A percentile compares a stretch with the other conserved stretches of the same genome.
These are phyloP conservation scores for Paraphoma sp. DNA, from an alignment of 2,329 filamentous ascomycete species.

Conservation along the genomic window DNA sequence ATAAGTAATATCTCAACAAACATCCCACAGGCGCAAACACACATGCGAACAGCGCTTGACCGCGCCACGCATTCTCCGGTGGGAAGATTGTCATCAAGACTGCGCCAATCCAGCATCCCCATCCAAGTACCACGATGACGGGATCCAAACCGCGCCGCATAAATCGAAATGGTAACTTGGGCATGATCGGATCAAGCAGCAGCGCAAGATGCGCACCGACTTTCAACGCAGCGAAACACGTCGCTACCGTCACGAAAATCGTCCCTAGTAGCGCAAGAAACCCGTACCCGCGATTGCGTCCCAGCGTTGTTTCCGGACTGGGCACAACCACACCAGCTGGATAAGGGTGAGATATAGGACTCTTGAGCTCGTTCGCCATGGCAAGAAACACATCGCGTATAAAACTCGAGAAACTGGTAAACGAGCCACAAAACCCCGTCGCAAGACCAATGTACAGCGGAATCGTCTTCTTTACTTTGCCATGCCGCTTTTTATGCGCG, in stretches of 20 bases:
- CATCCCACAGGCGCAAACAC: constrained; percentile 85
- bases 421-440: constrained; percentile 87
- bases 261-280: constrained; percentile 83
- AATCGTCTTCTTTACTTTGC: constrained; percentile 78
- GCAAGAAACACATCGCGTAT: constrained; percentile 81
- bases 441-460: constrained; percentile 87
- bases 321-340: constrained; percentile 36
- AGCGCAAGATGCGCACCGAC: constrained; percentile 78
- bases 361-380: constrained; percentile 73
- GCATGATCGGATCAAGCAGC: constrained; percentile 63
- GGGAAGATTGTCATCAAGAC: constrained; percentile 75
- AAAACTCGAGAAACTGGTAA: constrained; percentile 89
- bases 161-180: constrained; percentile 64
- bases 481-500: constrained; percentile 45
- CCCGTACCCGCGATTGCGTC: constrained; percentile 76
- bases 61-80: constrained; percentile 75
- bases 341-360: constrained; percentile 53
- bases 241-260: constrained; percentile 71
- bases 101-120: constrained; percentile 79
- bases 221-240: constrained; percentile 73
- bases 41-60: constrained; percentile 74
- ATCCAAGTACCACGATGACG: constrained; percentile 68
- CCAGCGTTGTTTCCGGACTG: constrained; percentile 38
- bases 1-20: constrained; percentile 75
- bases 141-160: constrained; percentile 70